Evolutionary conservation across 768 basidiomycete genomes (phyloP).

Genomic region (Trametes cubensis): DNA sequence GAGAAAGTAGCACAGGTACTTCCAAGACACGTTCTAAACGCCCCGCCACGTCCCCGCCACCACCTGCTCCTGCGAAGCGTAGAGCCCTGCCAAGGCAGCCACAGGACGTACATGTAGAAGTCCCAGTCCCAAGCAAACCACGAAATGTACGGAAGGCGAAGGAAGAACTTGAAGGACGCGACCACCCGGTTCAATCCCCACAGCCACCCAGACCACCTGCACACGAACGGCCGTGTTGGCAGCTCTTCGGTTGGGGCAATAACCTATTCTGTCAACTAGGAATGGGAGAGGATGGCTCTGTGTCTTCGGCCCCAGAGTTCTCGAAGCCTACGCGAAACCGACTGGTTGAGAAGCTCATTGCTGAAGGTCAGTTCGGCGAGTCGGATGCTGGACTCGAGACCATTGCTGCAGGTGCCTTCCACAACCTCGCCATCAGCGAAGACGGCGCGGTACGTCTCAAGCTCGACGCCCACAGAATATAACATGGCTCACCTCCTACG

Average conservation of each 20-base stretch:
- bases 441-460: constrained; percentile 40
- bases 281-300: not conserved
- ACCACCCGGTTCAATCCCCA: not conserved
- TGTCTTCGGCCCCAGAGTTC: not conserved
- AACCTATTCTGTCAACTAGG: constrained; percentile 8
- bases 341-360: constrained; percentile 44
- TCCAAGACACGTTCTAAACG: not conserved
- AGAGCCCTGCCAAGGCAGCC: not conserved
- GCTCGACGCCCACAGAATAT: not conserved
- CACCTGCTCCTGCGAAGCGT: not conserved
- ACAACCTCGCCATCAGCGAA: constrained; percentile 47
- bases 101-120: not conserved
- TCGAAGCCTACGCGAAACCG: constrained; percentile 33
- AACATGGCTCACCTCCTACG: not conserved
- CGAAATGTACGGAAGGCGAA: not conserved
- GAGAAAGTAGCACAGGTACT: not conserved
- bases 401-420: constrained; percentile 48
- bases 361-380: constrained; percentile 39
- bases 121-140: not conserved
- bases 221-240: not conserved
- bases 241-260: constrained; percentile 19
- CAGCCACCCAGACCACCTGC: not conserved
- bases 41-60: not conserved
- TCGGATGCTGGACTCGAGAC: constrained; percentile 41
- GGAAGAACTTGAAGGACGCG: not conserved